A percentile compares a stretch with the other conserved stretches of the same genome.
Evolutionary conservation across 2,329 filamentous ascomycete genomes (phyloP).

Genomic region (Neodidymelliopsis sp.): DNA sequence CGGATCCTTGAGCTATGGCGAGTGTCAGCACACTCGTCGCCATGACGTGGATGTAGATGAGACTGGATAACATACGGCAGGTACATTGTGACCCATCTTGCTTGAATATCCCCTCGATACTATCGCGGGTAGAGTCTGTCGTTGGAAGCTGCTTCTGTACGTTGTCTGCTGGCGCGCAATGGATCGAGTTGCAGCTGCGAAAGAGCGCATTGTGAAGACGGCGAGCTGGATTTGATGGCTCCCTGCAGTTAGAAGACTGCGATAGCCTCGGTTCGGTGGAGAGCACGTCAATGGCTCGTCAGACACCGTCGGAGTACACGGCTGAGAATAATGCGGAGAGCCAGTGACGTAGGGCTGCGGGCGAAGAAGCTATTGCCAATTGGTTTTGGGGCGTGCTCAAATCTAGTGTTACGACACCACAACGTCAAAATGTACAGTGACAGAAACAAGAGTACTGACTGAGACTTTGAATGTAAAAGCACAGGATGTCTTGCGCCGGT

Average conservation of each 20-base stretch:
- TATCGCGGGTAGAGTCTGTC: conserved; percentile 43
- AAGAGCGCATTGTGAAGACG: conserved; percentile 41
- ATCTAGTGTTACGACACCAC: neutral
- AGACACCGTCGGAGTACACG: neutral
- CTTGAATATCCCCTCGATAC: conserved; percentile 50
- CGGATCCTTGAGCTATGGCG: conserved; percentile 55
- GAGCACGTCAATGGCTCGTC: conserved; percentile 19
- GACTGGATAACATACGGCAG: conserved; percentile 42
- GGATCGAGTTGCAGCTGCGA: conserved; percentile 41
- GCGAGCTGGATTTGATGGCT: conserved; percentile 1
- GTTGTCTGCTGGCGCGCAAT: conserved; percentile 38
- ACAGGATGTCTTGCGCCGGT: conserved; percentile 6
- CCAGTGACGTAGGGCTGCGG: conserved; percentile 8
- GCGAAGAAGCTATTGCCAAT: conserved; percentile 20
- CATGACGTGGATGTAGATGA: neutral
- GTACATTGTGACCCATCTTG: conserved; percentile 53
- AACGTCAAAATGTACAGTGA: neutral
- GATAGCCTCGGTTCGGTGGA: conserved; percentile 7
- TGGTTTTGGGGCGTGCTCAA: conserved; percentile 11
- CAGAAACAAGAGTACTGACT: neutral
- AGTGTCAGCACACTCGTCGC: conserved; percentile 19
- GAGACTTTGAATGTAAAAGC: conserved; percentile 10
- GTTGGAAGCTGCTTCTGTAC: conserved; percentile 43
- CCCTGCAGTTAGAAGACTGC: neutral
- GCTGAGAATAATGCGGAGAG: conserved; percentile 5